phyloP scores from a whole-genome alignment of 169 alveolate genomes.

The Plasmodium sp. region DNA sequence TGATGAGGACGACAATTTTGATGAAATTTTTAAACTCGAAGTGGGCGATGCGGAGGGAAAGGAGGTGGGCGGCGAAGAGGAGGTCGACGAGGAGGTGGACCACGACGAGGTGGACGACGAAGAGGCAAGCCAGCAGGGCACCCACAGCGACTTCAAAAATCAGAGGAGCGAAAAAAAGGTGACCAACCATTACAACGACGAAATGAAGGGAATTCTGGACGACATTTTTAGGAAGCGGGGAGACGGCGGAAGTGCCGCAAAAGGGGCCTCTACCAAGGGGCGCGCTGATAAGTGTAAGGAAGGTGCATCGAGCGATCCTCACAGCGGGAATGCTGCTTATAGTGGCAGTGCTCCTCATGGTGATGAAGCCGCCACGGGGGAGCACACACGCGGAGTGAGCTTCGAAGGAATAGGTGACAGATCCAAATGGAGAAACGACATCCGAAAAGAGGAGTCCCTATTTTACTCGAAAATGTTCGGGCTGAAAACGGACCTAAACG shows the following conservation, averaged over 20 bases:
- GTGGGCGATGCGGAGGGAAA: background rate
- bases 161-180: background rate
- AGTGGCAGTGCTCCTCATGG: too few relatives aligned
- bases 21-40: slow-evolving; percentile 28
- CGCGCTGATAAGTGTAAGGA: background rate
- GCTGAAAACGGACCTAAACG: slow-evolving; percentile 42
- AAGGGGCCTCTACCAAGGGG: background rate
- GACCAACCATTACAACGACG: slow-evolving; percentile 6
- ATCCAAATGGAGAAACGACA: slow-evolving; percentile 63
- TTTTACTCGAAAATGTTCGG: slow-evolving; percentile 49
- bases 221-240: slow-evolving; percentile 18
- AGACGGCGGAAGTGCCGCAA: background rate
- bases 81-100: background rate
- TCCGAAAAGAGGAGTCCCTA: slow-evolving; percentile 63
- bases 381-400: background rate
- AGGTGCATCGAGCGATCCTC: too few relatives aligned
- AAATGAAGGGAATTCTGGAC: slow-evolving; percentile 21
- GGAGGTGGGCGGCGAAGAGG: background rate
- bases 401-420: slow-evolving; percentile 16
- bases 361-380: background rate
- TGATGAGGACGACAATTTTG: slow-evolving; percentile 27
- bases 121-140: background rate
- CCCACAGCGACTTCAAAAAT: background rate
- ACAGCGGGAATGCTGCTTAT: too few relatives aligned
- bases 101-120: background rate